Evolutionary conservation across 805 yeast species (phyloP), one percentile per base, ranked within the genome.

Genomic region (Schwanniomyces yamadae): DNA sequence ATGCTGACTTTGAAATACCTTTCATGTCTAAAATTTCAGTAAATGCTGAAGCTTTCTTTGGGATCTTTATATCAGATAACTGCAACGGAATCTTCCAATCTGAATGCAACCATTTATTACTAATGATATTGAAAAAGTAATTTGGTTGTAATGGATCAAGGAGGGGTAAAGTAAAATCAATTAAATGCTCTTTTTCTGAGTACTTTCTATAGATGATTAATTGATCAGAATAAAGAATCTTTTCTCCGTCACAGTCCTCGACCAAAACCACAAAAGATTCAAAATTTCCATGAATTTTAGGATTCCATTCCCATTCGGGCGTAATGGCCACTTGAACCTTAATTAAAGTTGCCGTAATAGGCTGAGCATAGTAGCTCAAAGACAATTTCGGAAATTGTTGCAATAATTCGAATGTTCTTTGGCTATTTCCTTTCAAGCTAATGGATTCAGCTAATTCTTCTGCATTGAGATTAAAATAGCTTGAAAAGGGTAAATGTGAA

Each of bases 101-200:
- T 39, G 88, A 78, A 42, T 86, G 90, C 4, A 89, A 60, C 99
- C 98, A 93, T 40, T 71, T 77, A 39, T 90, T 95, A 39, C 95
- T 87, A 2, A 84, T 59, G 9, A 90, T 56, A 0, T 83, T 69
- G 4, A 89, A 72, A 56, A 84, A 87, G 45, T 83, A 80, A 46
- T 78, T 81, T 0, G 96, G 96, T 23, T 72, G 75, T 2, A 57
- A 29, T 1, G 90, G 84, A 4, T 75, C 79, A 4, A 62, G 37
- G 0, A 81, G 38, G 0, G 84, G 77, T 3, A 90, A 76, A 0
- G 84, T 73, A 45, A 88, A 78, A 23, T 82, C 88, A 2, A 88
- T 31, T 15, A 71, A 48, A 43, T 80, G 82, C 18, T 76, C 80
- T 19, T 73, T 64, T 9, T 69, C 62, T n/a, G 79, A 64, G 32